A percentile compares a stretch with the other conserved stretches of the same genome.
phyloP scores from a whole-genome alignment of 2,329 filamentous ascomycete genomes.

The Epicoccum nigrum region DNA sequence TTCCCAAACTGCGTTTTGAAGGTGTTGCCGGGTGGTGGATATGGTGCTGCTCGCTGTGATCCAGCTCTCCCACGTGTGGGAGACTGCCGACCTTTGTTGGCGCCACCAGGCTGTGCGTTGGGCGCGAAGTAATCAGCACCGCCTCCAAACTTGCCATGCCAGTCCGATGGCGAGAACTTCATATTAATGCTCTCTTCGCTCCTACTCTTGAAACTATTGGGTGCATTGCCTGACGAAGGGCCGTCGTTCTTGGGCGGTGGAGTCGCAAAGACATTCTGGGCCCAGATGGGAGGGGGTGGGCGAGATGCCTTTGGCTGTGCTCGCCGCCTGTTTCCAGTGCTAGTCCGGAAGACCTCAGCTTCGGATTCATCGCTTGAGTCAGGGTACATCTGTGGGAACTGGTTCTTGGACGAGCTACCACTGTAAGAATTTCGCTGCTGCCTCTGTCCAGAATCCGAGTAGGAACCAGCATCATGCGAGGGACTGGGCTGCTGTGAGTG shows the following conservation, averaged over 20 bases:
- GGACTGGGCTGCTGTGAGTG: conserved; percentile 30
- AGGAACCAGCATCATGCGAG: conserved; percentile 32
- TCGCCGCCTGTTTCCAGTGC: conserved; percentile 20
- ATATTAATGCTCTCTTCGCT: conserved; percentile 59
- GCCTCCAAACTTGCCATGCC: conserved; percentile 54
- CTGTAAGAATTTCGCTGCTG: conserved; percentile 34
- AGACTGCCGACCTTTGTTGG: conserved; percentile 35
- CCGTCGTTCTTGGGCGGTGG: conserved; percentile 25
- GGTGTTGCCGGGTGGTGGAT: conserved; percentile 1
- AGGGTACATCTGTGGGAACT: conserved; percentile 39
- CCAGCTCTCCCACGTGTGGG: conserved; percentile 39
- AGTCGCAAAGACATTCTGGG: conserved; percentile 22
- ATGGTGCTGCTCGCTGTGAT: conserved; percentile 26
- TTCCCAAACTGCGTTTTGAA: conserved; percentile 17
- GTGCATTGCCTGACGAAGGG: conserved; percentile 25
- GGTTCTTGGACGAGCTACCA: conserved; percentile 24
- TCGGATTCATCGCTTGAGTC: conserved; percentile 38
- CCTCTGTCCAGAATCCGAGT: conserved; percentile 41
- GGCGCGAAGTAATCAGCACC: conserved; percentile 52
- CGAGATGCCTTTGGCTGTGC: conserved; percentile 21
- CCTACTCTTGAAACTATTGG: conserved; percentile 50
- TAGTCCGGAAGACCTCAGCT: conserved; percentile 26
- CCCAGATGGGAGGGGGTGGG: conserved; percentile 28
- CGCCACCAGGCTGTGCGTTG: conserved; percentile 32
- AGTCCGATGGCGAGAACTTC: conserved; percentile 55